These are phyloP conservation scores for Puccinia sorghi DNA, from an alignment of 1,284 basidiomycete species.

Conservation along the genomic window DNA sequence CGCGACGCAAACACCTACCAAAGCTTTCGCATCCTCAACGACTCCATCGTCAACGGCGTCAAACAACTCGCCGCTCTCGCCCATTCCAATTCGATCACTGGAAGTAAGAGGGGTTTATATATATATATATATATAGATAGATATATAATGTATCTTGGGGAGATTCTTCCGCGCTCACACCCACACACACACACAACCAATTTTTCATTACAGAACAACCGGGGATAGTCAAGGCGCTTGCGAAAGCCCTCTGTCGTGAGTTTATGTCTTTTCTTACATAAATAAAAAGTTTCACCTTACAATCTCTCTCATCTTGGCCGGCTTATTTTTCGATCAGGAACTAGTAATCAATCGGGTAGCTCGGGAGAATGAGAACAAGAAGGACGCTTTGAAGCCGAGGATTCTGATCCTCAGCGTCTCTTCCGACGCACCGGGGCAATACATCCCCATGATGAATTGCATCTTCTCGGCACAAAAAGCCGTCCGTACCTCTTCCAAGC, in stretches of 20 bases:
- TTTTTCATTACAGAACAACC: constrained; percentile 60
- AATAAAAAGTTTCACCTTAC: neutral
- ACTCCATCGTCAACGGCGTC: constrained; percentile 69
- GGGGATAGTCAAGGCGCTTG: constrained; percentile 79
- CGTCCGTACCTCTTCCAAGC: constrained; percentile 61
- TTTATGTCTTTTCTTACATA: neutral
- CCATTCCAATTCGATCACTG: constrained; percentile 65
- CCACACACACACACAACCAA: too few species aligned
- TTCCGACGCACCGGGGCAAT: constrained; percentile 78
- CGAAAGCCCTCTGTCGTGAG: constrained; percentile 79
- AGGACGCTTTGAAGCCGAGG: constrained; percentile 69
- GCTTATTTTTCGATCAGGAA: neutral
- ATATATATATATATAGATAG: too few species aligned
- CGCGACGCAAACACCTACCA: constrained; percentile 77
- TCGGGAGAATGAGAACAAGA: constrained; percentile 60
- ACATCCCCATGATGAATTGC: constrained; percentile 98
- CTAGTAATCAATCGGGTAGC: constrained; percentile 80
- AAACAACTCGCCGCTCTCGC: constrained; percentile 65
- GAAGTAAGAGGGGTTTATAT: constrained; percentile 49
- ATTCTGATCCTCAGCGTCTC: constrained; percentile 91
- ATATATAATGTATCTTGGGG: too few species aligned
- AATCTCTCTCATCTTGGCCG: neutral
- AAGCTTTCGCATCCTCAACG: constrained; percentile 67
- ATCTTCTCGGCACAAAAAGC: constrained; percentile 98
- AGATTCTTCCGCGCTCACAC: too few species aligned